Percentiles rank a stretch among this genome's conserved stretches.
Evolutionary conservation across 495 filamentous ascomycete genomes (phyloP).

Genomic region (Podospora pseudoanserina): DNA sequence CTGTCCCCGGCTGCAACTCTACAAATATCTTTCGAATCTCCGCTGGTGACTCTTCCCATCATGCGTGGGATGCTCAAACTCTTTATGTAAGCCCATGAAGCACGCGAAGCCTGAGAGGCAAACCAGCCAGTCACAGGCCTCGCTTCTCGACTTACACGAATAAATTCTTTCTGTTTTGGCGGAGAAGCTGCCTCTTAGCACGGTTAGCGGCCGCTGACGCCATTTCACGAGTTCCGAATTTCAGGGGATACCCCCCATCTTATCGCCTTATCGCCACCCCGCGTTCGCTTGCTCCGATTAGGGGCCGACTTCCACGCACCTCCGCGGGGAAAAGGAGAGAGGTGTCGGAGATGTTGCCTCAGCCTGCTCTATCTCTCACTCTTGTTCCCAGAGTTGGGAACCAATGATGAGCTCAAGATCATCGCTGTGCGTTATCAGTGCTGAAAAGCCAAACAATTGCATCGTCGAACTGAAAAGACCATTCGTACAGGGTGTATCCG

Average conservation of each 20-base stretch:
- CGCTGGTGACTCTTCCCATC: slow-evolving; percentile 16
- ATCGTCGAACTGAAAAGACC: neutral
- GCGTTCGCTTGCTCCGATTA: slow-evolving; percentile 3
- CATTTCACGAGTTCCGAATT: slow-evolving; percentile 24
- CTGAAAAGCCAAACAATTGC: neutral
- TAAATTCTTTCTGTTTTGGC: slow-evolving; percentile 5
- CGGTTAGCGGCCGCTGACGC: slow-evolving; percentile 32
- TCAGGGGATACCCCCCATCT: slow-evolving; percentile 8
- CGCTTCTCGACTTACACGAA: slow-evolving; percentile 23
- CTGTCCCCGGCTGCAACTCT: neutral
- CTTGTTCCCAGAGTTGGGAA: neutral
- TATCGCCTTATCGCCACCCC: slow-evolving; percentile 21
- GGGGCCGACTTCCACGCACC: neutral
- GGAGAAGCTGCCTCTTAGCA: slow-evolving; percentile 18
- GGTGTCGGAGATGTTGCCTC: neutral
- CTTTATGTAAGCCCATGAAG: slow-evolving; percentile 17
- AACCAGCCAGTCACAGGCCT: slow-evolving; percentile 19
- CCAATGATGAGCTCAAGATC: neutral
- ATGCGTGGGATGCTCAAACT: slow-evolving; percentile 8
- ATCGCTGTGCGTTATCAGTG: neutral
- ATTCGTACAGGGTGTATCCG: neutral
- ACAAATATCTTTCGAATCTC: slow-evolving; percentile 19
- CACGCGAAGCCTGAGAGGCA: neutral
- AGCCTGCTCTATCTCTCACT: neutral
- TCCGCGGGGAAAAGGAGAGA: slow-evolving; percentile 22